A percentile compares a stretch with the other conserved stretches of the same genome.
Evolutionary conservation across 2,329 filamentous ascomycete genomes (phyloP).

Genomic region (Arthrobotrys entomopaga): DNA sequence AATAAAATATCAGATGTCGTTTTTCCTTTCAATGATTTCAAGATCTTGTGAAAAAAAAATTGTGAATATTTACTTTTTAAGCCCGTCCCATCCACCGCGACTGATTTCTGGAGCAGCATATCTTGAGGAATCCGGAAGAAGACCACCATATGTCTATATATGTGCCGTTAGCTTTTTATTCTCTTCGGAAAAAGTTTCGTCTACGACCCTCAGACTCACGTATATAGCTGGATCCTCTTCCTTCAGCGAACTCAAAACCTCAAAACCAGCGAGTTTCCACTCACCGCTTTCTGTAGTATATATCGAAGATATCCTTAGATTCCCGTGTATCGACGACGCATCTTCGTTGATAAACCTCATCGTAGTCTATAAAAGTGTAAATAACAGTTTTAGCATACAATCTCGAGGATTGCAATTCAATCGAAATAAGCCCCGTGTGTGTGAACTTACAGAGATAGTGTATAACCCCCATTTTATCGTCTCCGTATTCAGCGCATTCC

Average conservation of each 20-base stretch:
- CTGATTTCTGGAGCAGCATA: constrained; percentile 89
- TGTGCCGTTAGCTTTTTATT: background rate
- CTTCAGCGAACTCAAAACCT: constrained; percentile 92
- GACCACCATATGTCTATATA: constrained; percentile 79
- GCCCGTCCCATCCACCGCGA: constrained; percentile 87
- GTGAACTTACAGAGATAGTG: constrained; percentile 74
- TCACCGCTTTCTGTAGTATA: constrained; percentile 96
- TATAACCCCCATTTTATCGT: constrained; percentile 97
- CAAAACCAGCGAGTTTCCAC: constrained; percentile 96
- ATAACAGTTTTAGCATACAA: constrained; percentile 15
- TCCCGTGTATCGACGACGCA: constrained; percentile 89
- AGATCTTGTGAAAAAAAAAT: constrained; percentile 62
- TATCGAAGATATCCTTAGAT: constrained; percentile 82
- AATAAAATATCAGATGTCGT: constrained; percentile 1
- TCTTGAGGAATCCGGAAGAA: constrained; percentile 83
- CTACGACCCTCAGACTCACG: constrained; percentile 63
- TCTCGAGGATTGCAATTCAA: background rate
- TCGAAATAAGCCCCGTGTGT: background rate
- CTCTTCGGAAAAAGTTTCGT: background rate
- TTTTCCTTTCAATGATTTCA: background rate
- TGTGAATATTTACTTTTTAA: constrained; percentile 77
- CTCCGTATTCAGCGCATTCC: constrained; percentile 87
- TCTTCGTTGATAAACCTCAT: constrained; percentile 97
- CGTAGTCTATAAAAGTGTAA: constrained; percentile 71
- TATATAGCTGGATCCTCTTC: constrained; percentile 95